Conservation (phyloP, 257 asterid genomes). For the Hygrophila difformis region DNA sequence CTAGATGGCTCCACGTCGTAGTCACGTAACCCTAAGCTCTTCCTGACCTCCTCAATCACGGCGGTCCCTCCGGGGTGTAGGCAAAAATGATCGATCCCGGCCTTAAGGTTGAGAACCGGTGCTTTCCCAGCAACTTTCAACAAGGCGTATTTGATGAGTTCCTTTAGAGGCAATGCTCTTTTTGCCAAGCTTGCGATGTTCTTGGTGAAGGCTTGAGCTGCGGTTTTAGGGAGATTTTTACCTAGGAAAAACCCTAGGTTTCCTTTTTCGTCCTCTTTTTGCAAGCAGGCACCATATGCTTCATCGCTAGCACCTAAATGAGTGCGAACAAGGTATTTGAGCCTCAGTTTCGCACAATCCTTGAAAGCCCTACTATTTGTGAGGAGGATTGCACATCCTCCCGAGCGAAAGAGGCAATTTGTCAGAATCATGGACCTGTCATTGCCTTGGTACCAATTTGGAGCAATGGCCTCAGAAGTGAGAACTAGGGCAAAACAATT, state of each 20-base stretch:
- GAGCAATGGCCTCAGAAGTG: slow-evolving; percentile 8
- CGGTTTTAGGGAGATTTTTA: slow-evolving; percentile 6
- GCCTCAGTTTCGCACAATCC: not conserved
- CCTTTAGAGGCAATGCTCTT: not conserved
- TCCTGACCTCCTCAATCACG: slow-evolving; percentile 45
- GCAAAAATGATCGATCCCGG: slow-evolving; percentile 34
- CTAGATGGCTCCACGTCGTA: slow-evolving; percentile 50
- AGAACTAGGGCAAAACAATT: slow-evolving; percentile 2
- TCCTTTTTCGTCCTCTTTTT: slow-evolving; percentile 4
- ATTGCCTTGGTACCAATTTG: slow-evolving; percentile 13
- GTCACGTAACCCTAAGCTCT: slow-evolving; percentile 29
- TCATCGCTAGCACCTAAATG: slow-evolving; percentile 7
- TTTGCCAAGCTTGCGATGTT: not conserved
- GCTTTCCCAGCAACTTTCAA: not conserved
- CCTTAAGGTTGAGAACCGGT: not conserved
- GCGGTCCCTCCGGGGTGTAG: slow-evolving; percentile 64
- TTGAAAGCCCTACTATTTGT: not conserved
- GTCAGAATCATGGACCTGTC: slow-evolving; percentile 13
- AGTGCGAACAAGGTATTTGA: slow-evolving; percentile 4
- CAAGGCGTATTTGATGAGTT: not conserved
- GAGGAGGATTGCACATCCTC: slow-evolving; percentile 3
- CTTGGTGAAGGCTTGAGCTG: not conserved
- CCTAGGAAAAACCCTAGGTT: slow-evolving; percentile 5
- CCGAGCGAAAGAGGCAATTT: slow-evolving; percentile 9
- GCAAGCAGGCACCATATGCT: slow-evolving; percentile 3